Base-by-base conservation (phyloP, 2,329 filamentous ascomycete genomes). In the Graphilbum ipis-grandicollis region DNA sequence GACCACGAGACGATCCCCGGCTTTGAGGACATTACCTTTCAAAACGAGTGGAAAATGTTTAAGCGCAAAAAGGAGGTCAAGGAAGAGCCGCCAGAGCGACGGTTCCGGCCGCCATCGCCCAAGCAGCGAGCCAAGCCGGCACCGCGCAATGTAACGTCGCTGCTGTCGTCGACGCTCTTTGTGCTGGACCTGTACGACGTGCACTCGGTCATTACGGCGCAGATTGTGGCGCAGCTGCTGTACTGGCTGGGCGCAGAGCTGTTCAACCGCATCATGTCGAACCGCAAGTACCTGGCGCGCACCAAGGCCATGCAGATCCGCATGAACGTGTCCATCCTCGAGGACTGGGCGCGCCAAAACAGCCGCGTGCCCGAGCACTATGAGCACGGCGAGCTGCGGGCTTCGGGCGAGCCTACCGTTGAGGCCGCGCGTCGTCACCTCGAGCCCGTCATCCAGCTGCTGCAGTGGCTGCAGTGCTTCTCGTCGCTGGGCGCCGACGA, bases 251-350 rank as follows among this genome's bases (percentile, higher is more conserved):
- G 86, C 7, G 83, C 88, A 0, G 90, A 98, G 57, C 71, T 96
- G 9, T 98, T 98, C 62, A 98, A 98, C 56, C 79, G 88, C 40
- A 82, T 98, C 55, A 93, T 98, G 82, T 88, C 82, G 22, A 94
- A 92, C 50, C 75, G 84, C 45, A 86, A 88, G 53, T 98, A 94
- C 50, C 66, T 98, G 9, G 88, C 90, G 6, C 72, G 90, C 37
- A 98, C 90, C 15, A 98, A 98, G 56, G 90, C 90, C 4, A 98
- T 98, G 90, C 90, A 98, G 55, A 96, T 98, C 48, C 82, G 90
- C 46, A 96, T 98, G 86, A 98, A 98, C 53, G 75, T 98, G 7
- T 96, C 90, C 1, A 79, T 77, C 8, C 63, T 98, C 17, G 90
- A 98, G 55, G 90, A 98, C 51, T 98, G 90, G 90, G 88, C 90